phyloP scores from a whole-genome alignment of 305 asterid genomes.

The Fraxinus greggii region DNA sequence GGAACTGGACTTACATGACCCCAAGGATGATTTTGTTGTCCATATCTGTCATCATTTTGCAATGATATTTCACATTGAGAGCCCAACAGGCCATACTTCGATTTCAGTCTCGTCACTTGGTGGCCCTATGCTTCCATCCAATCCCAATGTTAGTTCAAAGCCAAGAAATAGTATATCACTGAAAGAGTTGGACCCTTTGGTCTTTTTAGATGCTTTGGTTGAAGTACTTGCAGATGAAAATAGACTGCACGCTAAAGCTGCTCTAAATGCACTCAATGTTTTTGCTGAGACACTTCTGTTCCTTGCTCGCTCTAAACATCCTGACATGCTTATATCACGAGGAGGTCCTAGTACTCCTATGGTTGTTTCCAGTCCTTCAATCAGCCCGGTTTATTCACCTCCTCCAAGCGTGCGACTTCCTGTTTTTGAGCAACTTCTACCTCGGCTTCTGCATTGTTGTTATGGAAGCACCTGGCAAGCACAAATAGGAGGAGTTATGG shows the following conservation, averaged over 20 bases:
- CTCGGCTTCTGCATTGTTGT: conserved; percentile 93
- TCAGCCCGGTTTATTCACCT: conserved; percentile 98
- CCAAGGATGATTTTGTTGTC: conserved; percentile 78
- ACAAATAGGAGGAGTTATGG: conserved; percentile 98
- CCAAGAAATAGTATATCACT: conserved; percentile 61
- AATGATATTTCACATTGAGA: conserved; percentile 82
- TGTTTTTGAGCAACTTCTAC: conserved; percentile 96
- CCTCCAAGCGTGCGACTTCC: conserved; percentile 95
- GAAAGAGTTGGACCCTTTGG: conserved; percentile 95
- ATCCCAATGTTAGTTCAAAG: conserved; percentile 56
- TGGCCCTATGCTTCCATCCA: conserved; percentile 58
- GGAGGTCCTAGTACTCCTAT: conserved; percentile 98
- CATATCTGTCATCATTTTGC: conserved; percentile 95
- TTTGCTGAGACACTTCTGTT: conserved; percentile 89
- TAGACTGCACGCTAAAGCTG: conserved; percentile 92
- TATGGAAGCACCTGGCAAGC: conserved; percentile 96
- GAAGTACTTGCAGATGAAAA: conserved; percentile 92
- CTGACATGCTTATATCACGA: conserved; percentile 69
- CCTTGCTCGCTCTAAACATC: conserved; percentile 88
- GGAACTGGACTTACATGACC: conserved; percentile 76
- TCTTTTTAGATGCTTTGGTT: conserved; percentile 95
- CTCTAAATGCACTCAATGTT: conserved; percentile 70
- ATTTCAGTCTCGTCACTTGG: conserved; percentile 53
- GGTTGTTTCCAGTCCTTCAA: conserved; percentile 98
- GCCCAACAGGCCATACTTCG: conserved; percentile 52